Evolutionary conservation across 2,329 filamentous ascomycete species (phyloP).

Genomic region (Anisogramma anomala): DNA sequence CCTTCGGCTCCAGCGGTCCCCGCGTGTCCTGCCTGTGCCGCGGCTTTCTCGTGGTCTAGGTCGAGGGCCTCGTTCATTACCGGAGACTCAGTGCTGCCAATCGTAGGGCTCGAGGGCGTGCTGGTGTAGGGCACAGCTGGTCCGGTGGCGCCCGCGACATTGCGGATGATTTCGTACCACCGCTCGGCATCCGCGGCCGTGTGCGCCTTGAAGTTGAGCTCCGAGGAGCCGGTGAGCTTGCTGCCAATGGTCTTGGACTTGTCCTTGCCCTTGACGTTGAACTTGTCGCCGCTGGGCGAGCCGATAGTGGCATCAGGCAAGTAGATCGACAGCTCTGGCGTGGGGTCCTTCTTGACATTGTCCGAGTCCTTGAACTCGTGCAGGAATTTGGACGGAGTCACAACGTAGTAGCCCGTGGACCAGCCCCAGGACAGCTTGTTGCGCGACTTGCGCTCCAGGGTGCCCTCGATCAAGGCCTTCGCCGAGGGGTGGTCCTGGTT

Average conservation of each 20-base stretch:
- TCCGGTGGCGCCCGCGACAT: conserved; percentile 41
- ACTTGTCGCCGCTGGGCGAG: conserved; percentile 62
- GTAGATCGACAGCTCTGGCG: conserved; percentile 80
- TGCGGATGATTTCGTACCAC: conserved; percentile 67
- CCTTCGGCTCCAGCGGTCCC: conserved; percentile 14
- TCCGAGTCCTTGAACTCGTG: conserved; percentile 97
- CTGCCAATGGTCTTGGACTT: conserved; percentile 67
- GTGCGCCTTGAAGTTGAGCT: conserved; percentile 80
- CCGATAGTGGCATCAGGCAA: conserved; percentile 82
- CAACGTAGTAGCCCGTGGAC: conserved; percentile 74
- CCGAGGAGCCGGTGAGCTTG: conserved; percentile 68
- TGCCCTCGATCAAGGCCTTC: conserved; percentile 74
- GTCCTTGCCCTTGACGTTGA: conserved; percentile 93
- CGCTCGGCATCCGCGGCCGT: conserved; percentile 67
- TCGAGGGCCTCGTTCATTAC: conserved; percentile 20
- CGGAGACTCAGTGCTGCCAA: conserved; percentile 23
- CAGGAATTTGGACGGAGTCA: conserved; percentile 77
- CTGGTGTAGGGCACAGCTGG: conserved; percentile 1
- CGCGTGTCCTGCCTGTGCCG: conserved; percentile 7
- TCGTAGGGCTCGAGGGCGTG: conserved; percentile 24
- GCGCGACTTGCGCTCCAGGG: conserved; percentile 79
- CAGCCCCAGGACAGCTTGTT: conserved; percentile 71
- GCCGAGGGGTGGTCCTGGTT: conserved; percentile 79
- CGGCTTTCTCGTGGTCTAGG: conserved; percentile 16
- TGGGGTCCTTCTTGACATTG: conserved; percentile 52